Percentiles rank a stretch among this genome's conserved stretches.
Evolutionary conservation across 305 asterid species (phyloP).

Genomic region (Fraxinus ornus): DNA sequence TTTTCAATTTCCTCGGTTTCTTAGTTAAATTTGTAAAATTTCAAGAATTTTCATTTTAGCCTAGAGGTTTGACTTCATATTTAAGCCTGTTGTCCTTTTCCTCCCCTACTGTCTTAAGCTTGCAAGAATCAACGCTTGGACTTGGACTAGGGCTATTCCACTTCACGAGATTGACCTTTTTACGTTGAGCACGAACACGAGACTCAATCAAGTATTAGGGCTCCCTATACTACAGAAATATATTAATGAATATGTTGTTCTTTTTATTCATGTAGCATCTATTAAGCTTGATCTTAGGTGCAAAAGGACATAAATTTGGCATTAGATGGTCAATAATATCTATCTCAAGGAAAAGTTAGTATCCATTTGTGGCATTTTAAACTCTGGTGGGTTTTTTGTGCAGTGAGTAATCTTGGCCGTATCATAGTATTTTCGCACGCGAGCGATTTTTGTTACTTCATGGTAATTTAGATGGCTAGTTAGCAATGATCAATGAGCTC

Average conservation of each 20-base stretch:
- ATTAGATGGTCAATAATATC: neutral
- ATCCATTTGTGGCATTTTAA: neutral
- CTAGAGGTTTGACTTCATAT: neutral
- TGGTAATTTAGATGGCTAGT: neutral
- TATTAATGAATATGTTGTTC: neutral
- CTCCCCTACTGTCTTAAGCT: neutral
- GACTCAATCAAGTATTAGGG: neutral
- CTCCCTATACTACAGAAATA: neutral
- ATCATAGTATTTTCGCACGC: neutral
- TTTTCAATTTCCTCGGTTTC: neutral
- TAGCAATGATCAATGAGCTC: neutral
- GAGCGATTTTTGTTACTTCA: neutral
- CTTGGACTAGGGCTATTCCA: neutral
- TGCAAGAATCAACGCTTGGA: neutral
- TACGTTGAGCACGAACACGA: neutral
- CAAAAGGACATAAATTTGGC: neutral
- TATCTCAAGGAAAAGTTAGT: neutral
- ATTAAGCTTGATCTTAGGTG: neutral
- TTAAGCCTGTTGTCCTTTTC: neutral
- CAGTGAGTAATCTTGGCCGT: neutral
- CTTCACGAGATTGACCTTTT: neutral
- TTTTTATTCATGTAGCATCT: neutral
- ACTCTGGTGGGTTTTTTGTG: neutral
- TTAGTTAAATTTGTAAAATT: neutral
- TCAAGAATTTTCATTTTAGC: neutral